Evolutionary conservation across 768 basidiomycete genomes (phyloP).

Genomic region (Rhodocollybia butyracea): DNA sequence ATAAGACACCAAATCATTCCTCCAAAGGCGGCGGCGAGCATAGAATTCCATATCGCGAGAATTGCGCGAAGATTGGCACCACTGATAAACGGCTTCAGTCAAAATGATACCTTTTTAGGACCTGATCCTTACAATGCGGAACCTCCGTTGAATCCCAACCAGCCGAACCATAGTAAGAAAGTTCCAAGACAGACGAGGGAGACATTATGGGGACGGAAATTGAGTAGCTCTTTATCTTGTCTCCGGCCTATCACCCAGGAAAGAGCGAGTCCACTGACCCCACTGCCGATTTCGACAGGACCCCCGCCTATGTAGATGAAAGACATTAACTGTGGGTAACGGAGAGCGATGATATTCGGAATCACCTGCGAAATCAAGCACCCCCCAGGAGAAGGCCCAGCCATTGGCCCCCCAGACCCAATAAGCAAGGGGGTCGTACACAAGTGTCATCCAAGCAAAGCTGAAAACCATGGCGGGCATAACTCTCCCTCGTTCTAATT

Average conservation of each 20-base stretch:
- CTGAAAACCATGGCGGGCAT: slow-evolving; percentile 78
- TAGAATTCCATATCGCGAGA: slow-evolving; percentile 85
- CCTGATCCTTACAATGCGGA: slow-evolving; percentile 51
- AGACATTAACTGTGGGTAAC: not conserved
- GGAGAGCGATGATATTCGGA: not conserved
- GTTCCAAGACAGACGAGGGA: slow-evolving; percentile 81
- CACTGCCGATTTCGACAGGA: slow-evolving; percentile 86
- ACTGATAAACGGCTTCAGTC: not conserved
- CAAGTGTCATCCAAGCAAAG: slow-evolving; percentile 83
- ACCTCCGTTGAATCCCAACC: slow-evolving; percentile 90
- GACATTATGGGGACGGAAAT: slow-evolving; percentile 88
- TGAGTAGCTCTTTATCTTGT: slow-evolving; percentile 63
- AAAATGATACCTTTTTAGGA: not conserved
- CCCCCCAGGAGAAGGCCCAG: slow-evolving; percentile 84
- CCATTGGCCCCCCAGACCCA: slow-evolving; percentile 83
- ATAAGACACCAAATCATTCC: slow-evolving; percentile 82
- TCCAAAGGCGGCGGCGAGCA: slow-evolving; percentile 79
- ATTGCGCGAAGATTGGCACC: slow-evolving; percentile 86
- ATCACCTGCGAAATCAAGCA: slow-evolving; percentile 83
- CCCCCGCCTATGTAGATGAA: slow-evolving; percentile 57
- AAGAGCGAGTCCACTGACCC: slow-evolving; percentile 81
- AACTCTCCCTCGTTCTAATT: slow-evolving; percentile 71
- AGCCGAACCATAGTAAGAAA: slow-evolving; percentile 85
- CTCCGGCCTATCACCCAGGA: slow-evolving; percentile 85
- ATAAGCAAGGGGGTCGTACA: slow-evolving; percentile 84